Base-by-base conservation (phyloP, 192 early-diverging fungal genomes). In the Phycomyces blakesleeanus region DNA sequence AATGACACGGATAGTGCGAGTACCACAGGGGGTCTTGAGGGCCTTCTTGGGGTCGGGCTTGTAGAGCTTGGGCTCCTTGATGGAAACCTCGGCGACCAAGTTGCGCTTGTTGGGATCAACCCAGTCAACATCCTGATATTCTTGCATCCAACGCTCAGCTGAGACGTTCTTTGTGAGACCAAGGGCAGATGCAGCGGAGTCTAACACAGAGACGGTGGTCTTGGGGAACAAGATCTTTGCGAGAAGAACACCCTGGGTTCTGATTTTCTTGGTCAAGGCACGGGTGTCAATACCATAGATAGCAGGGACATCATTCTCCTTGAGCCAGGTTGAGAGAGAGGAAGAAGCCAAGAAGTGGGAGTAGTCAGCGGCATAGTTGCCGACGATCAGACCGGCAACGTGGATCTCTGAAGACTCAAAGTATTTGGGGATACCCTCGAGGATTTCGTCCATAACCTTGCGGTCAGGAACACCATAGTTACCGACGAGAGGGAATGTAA, bases 381-480 rank as follows among this genome's bases (percentile, higher is more conserved):
- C 96, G 37, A 99, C 88, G 40, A 99, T 82, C 54, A 99, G 78
- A 74, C 85, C 95, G 44, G 93, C 89, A 67, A 97, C 79, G 73
- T 99, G 97, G 71, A 99, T 98, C 78, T 92, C 75, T 73, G 73
- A 83, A 49, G 95, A 95, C 82, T 99, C 97, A 78, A 99, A 97
- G 82, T 99, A 88, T 57, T 88, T 85, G 15, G 90, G 95, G 27
- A 98, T 81, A 67, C 89, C 90, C 76, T 94, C 87, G 67, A 97
- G 83, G 67, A 84, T 68, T 27, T 81, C 75, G 69, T 99, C 96
- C 73, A 92, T 84, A 59, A 79, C 91, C 18, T 87, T 86, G 54
- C 90, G 88, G 34, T 89, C 90, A 27, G 97, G 97, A 10, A 98
- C 96, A 74, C 97, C 97, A 76, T 98, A 97, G 81, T 99, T 99